Conservation (phyloP, 2,329 filamentous ascomycete species). For the Penicillium janthinellum region DNA sequence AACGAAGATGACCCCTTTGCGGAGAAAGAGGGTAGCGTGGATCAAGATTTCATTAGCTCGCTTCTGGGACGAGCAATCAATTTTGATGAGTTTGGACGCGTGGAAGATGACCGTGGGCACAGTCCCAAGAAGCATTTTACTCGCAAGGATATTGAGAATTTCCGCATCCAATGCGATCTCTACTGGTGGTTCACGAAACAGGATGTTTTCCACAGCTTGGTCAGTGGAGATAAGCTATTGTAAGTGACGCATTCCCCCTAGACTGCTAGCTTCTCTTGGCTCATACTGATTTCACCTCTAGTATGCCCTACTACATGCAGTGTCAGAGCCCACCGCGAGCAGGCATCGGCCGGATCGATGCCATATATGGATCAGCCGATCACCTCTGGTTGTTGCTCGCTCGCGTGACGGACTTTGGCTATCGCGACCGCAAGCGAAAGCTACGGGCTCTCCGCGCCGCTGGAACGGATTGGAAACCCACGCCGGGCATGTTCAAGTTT, state of each 20-base stretch:
- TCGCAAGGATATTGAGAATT: conserved; percentile 70
- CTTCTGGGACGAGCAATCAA: conserved; percentile 60
- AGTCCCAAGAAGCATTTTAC: conserved; percentile 41
- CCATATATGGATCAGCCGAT: conserved; percentile 85
- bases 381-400: conserved; percentile 81
- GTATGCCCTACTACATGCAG: conserved; percentile 79
- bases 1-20: conserved; percentile 47
- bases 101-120: conserved; percentile 39
- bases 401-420: conserved; percentile 75
- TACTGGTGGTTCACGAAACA: conserved; percentile 98
- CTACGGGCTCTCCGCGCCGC: conserved; percentile 64
- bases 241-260: conserved; percentile 53
- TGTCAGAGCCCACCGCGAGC: conserved; percentile 85
- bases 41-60: conserved; percentile 59
- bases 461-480: conserved; percentile 59
- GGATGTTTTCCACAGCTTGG: conserved; percentile 85
- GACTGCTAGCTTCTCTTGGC: not conserved
- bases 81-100: conserved; percentile 60
- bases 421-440: conserved; percentile 77
- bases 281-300: conserved; percentile 40
- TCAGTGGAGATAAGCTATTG: conserved; percentile 84
- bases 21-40: conserved; percentile 51
- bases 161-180: conserved; percentile 79
- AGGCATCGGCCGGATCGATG: conserved; percentile 73
- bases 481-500: conserved; percentile 50